Base-by-base conservation (phyloP, 116 monocot genomes). In the Zostera marina region DNA sequence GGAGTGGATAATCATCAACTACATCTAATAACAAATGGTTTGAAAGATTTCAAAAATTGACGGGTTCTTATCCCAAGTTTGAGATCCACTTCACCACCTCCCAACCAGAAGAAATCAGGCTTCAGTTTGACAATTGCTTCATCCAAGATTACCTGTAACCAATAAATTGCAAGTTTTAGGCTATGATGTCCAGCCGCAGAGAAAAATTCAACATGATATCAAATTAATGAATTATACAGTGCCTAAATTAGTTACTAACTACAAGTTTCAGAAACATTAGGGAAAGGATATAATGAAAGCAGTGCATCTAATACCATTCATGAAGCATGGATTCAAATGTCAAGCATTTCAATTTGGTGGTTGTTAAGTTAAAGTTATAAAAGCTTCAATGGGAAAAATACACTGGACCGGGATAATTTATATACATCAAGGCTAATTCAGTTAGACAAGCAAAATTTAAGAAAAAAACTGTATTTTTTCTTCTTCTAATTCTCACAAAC, bases 101-200 rank as follows among this genome's bases (percentile, higher is more conserved):
- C 96, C 65, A 96, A 65, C 96, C 96, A 89, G 66, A 89, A 96
- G 85, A 76, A 96, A 75, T 82, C 76, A 16, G 81, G 77, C n/a
- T 79, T 68, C 73, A 96, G 51, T 58, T 76, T 96, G 8, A 65
- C 60, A 51, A 96, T 96, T 46, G 96, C 96, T 77, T 85, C 94
- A 58, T 96, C 94, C 45, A 96, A 66, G 62, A 96, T 88, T 11
- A 96, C 85, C 94, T 96, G 85, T 60, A 78, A 70, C 11, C 38
- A 21, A 70, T 20, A 52, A 16, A 32, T 20, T 22, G 14, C 42
- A 25, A 56, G 9, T 56, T 38, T 32, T 56, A 7, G 24, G 11
- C 5, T 11, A 32, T 40, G 23, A 56, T 32, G 38, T 4, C 19
- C 17, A 17, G 5, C 49, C 17, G 5, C 47, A 47, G 15, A n/a